These are phyloP conservation scores for Crassisporium funariophilum DNA, from an alignment of 768 basidiomycete species.

Conservation along the genomic window DNA sequence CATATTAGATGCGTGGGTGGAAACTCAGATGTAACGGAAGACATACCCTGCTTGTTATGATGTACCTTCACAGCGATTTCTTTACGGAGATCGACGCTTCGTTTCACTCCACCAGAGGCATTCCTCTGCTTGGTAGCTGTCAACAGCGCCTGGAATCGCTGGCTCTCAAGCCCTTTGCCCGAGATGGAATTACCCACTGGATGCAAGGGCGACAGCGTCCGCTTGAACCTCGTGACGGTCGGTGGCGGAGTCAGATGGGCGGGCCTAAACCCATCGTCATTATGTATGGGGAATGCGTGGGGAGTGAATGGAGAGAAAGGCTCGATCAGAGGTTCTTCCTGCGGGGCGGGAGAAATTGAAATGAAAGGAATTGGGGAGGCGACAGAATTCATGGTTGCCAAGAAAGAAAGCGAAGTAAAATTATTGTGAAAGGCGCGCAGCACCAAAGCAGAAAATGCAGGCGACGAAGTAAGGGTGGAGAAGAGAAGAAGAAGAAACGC, in stretches of 20 bases:
- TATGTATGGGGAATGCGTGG: slow-evolving; percentile 28
- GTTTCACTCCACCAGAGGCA: slow-evolving; percentile 43
- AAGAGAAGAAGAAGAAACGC: slow-evolving; percentile 37
- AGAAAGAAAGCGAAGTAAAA: slow-evolving; percentile 25
- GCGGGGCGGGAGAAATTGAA: slow-evolving; percentile 67
- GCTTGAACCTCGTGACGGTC: slow-evolving; percentile 41
- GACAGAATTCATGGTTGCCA: slow-evolving; percentile 46
- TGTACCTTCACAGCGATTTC: slow-evolving; percentile 75
- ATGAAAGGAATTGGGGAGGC: slow-evolving; percentile 62
- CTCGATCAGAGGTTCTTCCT: slow-evolving; percentile 50
- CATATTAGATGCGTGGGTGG: slow-evolving; percentile 3
- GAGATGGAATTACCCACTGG: slow-evolving; percentile 36
- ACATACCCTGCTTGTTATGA: slow-evolving; percentile 72
- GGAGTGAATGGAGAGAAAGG: slow-evolving; percentile 66
- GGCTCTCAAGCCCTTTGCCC: slow-evolving; percentile 59
- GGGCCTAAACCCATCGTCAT: slow-evolving; percentile 59
- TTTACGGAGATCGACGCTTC: slow-evolving; percentile 63
- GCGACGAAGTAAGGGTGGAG: slow-evolving; percentile 29
- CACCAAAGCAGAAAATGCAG: slow-evolving; percentile 39
- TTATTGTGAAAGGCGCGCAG: slow-evolving; percentile 49
- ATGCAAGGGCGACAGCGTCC: slow-evolving; percentile 53
- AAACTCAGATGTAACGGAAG: not conserved
- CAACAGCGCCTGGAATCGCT: slow-evolving; percentile 66
- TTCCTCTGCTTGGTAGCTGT: slow-evolving; percentile 62
- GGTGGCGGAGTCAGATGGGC: slow-evolving; percentile 60